Conservation (phyloP, 257 asterid genomes). For the Solanum chiquidenum region DNA sequence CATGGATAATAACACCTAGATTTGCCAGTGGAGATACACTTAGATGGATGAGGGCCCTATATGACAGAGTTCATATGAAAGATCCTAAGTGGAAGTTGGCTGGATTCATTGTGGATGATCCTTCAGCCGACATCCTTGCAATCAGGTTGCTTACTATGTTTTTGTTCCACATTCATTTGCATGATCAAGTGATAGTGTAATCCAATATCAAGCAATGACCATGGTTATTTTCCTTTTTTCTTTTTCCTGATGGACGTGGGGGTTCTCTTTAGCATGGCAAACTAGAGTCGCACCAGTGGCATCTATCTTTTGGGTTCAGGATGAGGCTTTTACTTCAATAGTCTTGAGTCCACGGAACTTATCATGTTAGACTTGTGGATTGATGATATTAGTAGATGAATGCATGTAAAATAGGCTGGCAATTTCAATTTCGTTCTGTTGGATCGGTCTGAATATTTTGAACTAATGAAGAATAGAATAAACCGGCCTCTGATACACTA, state of each 20-base stretch:
- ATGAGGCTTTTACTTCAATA: not conserved
- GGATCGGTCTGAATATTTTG: not conserved
- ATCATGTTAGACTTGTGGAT: not conserved
- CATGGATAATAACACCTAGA: constrained; percentile 78
- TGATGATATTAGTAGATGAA: not conserved
- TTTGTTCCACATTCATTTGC: not conserved
- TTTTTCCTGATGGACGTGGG: not conserved
- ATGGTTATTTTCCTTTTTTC: not conserved
- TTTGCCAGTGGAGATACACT: constrained; percentile 50
- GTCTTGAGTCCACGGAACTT: not conserved
- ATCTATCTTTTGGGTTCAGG: not conserved
- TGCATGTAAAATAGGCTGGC: not conserved
- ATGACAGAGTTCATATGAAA: constrained; percentile 68
- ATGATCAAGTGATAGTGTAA: not conserved
- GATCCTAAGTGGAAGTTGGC: constrained; percentile 97
- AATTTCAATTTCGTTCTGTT: not conserved
- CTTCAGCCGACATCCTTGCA: constrained; percentile 53
- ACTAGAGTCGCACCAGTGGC: not conserved
- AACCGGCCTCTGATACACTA: not conserved
- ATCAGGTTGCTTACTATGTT: constrained; percentile 39
- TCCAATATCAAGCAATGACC: not conserved
- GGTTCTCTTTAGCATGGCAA: not conserved
- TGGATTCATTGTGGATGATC: constrained; percentile 87
- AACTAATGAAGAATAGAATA: not conserved
- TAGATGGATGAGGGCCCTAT: constrained; percentile 92